A percentile compares a stretch with the other conserved stretches of the same genome.
These are phyloP conservation scores for Colletotrichum chlorophyti DNA, from an alignment of 2,329 filamentous ascomycete genomes.

Conservation along the genomic window DNA sequence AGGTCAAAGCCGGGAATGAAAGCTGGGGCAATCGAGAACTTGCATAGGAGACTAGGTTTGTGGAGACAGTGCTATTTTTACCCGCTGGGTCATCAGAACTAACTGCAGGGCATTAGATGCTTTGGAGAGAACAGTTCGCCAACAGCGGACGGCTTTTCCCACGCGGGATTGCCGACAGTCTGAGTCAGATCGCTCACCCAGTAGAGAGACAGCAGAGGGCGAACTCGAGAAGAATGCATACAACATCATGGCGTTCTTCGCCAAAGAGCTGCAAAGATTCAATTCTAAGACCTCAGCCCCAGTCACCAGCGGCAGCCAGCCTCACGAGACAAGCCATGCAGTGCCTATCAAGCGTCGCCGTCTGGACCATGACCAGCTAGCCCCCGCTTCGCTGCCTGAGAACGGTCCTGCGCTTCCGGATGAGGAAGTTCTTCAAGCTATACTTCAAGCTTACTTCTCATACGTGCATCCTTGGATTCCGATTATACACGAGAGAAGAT, in stretches of 20 bases:
- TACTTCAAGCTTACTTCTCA: slow-evolving; percentile 42
- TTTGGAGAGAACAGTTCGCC: slow-evolving; percentile 18
- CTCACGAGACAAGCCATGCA: background rate
- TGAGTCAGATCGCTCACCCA: background rate
- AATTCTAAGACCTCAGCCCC: background rate
- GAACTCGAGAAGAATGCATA: slow-evolving; percentile 15
- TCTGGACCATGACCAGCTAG: background rate
- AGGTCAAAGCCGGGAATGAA: too few species aligned
- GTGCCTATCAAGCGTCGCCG: background rate
- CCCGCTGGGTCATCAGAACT: too few species aligned
- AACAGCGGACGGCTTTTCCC: background rate
- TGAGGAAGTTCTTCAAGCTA: slow-evolving; percentile 31
- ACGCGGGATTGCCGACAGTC: background rate
- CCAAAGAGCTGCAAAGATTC: slow-evolving; percentile 11
- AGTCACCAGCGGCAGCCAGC: background rate
- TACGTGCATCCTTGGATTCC: slow-evolving; percentile 48
- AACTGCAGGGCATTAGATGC: slow-evolving; percentile 22
- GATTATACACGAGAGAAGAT: slow-evolving; percentile 41
- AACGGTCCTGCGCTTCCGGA: background rate
- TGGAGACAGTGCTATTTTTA: too few species aligned
- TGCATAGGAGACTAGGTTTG: too few species aligned
- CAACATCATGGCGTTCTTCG: slow-evolving; percentile 21
- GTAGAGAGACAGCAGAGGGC: background rate
- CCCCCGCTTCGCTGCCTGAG: background rate
- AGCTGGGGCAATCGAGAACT: too few species aligned